Evolutionary conservation across 2,329 filamentous ascomycete genomes (phyloP).

Genomic region (Pseudopyrenochaeta lycopersici): DNA sequence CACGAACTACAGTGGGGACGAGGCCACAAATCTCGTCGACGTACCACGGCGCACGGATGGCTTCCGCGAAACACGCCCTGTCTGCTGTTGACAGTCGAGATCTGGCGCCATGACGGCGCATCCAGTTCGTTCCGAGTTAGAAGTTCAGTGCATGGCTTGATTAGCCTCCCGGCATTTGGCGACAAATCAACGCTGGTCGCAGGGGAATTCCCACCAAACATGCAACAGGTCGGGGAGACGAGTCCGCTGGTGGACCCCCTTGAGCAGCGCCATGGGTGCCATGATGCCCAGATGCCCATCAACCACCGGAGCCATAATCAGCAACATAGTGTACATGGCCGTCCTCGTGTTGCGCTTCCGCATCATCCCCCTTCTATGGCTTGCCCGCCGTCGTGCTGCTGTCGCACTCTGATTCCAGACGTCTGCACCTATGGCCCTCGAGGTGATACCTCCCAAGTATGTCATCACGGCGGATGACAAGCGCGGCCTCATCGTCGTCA

Average conservation of each 20-base stretch:
- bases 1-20: background rate
- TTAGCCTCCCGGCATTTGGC: background rate
- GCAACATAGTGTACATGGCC: background rate
- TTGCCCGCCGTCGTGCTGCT: conserved; percentile 3
- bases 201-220: conserved; percentile 1
- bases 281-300: background rate
- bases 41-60: conserved; percentile 1
- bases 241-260: background rate
- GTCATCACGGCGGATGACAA: conserved; percentile 42
- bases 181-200: conserved; percentile 8
- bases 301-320: background rate
- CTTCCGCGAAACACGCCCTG: conserved; percentile 2
- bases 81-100: conserved; percentile 2
- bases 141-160: conserved; percentile 4
- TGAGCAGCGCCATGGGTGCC: too few species aligned
- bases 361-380: conserved; percentile 3
- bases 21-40: background rate
- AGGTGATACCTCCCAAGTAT: conserved; percentile 37
- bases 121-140: conserved; percentile 5
- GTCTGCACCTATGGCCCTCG: conserved; percentile 25
- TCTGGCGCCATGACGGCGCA: conserved; percentile 6
- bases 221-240: background rate
- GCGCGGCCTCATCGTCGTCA: conserved; percentile 44
- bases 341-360: background rate
- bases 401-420: conserved; percentile 2